phyloP scores from a whole-genome alignment of 2,329 filamentous ascomycete species.

The Fusarium succisae region DNA sequence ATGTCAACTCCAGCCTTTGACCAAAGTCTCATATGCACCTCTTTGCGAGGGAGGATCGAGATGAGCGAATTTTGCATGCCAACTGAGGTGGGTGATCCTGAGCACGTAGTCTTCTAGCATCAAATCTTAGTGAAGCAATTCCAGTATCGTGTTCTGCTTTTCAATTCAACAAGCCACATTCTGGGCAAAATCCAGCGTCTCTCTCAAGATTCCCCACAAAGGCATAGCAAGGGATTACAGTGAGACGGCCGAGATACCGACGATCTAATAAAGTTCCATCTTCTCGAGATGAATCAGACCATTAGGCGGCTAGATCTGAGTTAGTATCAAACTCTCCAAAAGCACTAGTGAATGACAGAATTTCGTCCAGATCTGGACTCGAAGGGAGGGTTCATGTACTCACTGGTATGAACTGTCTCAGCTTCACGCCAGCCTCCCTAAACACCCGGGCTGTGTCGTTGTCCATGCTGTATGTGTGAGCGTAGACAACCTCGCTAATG shows the following conservation, averaged over 20 bases:
- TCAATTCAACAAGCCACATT: conserved; percentile 25
- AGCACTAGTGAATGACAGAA: neutral
- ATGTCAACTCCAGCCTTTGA: conserved; percentile 17
- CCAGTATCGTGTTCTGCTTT: conserved; percentile 9
- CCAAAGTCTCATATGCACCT: conserved; percentile 24
- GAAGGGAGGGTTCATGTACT: conserved; percentile 49
- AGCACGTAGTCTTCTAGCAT: neutral
- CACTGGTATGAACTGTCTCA: conserved; percentile 90
- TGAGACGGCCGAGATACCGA: conserved; percentile 13
- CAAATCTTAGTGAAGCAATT: conserved; percentile 2
- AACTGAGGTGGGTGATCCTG: conserved; percentile 4
- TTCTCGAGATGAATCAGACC: conserved; percentile 71
- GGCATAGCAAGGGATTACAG: conserved; percentile 6
- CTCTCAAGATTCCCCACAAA: conserved; percentile 26
- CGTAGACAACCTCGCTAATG: conserved; percentile 95
- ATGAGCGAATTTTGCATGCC: conserved; percentile 27
- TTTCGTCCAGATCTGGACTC: conserved; percentile 10
- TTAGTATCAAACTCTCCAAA: conserved; percentile 31
- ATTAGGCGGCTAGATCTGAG: conserved; percentile 64
- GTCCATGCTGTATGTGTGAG: conserved; percentile 95
- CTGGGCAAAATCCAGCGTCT: conserved; percentile 6
- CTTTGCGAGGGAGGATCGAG: conserved; percentile 27
- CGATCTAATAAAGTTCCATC: conserved; percentile 52
- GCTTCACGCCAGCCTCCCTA: conserved; percentile 79
- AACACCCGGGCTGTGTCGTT: conserved; percentile 83